Percentiles rank a stretch among this genome's conserved stretches.
phyloP scores from a whole-genome alignment of 768 basidiomycete species.

The Calocybe cyanea region DNA sequence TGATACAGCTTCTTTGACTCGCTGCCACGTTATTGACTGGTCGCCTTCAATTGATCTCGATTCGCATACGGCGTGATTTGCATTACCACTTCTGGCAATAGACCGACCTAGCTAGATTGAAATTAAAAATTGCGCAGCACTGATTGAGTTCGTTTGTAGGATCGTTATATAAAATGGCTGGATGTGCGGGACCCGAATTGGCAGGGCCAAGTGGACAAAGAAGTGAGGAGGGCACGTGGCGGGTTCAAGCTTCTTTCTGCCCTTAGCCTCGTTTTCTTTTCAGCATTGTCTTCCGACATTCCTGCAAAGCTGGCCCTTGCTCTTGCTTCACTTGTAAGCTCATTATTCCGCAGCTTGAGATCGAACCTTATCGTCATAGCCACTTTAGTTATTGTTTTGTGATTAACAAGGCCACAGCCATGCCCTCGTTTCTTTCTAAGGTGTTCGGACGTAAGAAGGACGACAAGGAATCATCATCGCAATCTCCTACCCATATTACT shows the following conservation, averaged over 20 bases:
- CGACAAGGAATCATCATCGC: conserved; percentile 40
- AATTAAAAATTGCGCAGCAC: too few relatives aligned
- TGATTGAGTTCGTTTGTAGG: too few relatives aligned
- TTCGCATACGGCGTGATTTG: too few relatives aligned
- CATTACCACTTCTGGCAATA: too few relatives aligned
- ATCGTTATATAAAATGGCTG: too few relatives aligned
- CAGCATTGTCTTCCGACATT: conserved; percentile 8
- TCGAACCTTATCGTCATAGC: conserved; percentile 5
- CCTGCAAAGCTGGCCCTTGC: conserved; percentile 12
- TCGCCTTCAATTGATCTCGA: too few relatives aligned
- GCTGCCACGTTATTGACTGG: too few relatives aligned
- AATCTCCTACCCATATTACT: conserved; percentile 27
- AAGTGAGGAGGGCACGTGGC: conserved; percentile 13
- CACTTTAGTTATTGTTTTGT: conserved; percentile 8
- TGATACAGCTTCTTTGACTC: too few relatives aligned
- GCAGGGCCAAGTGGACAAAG: neutral
- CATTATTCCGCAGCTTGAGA: neutral
- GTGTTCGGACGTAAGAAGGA: conserved; percentile 73
- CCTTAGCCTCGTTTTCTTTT: conserved; percentile 10
- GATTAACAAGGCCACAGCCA: conserved; percentile 31
- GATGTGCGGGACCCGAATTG: neutral
- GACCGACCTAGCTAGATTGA: too few relatives aligned
- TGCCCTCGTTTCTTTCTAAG: conserved; percentile 73
- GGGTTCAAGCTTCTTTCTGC: conserved; percentile 8
- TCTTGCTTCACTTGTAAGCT: conserved; percentile 11